Conservation (phyloP, 495 filamentous ascomycete genomes). For the Bathelium albidoporum region DNA sequence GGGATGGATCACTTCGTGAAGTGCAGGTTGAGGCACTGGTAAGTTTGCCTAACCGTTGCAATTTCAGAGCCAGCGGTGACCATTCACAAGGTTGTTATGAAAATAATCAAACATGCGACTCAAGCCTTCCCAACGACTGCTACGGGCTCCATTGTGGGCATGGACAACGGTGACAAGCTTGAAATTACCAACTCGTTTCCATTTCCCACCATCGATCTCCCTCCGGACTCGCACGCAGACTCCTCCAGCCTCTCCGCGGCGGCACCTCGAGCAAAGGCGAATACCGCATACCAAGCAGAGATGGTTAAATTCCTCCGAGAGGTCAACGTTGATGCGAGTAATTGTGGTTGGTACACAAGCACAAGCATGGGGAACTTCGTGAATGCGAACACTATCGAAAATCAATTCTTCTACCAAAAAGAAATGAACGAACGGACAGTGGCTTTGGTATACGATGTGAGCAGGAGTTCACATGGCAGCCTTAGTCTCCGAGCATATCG, state of each 20-base stretch:
- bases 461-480: slow-evolving; percentile 82
- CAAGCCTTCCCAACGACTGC: slow-evolving; percentile 78
- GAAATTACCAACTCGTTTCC: slow-evolving; percentile 92
- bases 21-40: slow-evolving; percentile 82
- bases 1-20: slow-evolving; percentile 30
- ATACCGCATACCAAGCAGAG: slow-evolving; percentile 81
- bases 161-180: slow-evolving; percentile 67
- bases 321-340: slow-evolving; percentile 97
- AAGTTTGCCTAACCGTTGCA: slow-evolving; percentile 20
- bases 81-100: slow-evolving; percentile 71
- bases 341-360: slow-evolving; percentile 96
- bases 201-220: slow-evolving; percentile 77
- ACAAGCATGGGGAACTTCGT: slow-evolving; percentile 98
- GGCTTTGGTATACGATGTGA: slow-evolving; percentile 90
- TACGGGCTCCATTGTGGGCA: slow-evolving; percentile 82
- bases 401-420: slow-evolving; percentile 94
- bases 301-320: slow-evolving; percentile 95
- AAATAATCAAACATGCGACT: slow-evolving; percentile 88
- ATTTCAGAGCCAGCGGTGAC: slow-evolving; percentile 11
- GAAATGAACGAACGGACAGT: slow-evolving; percentile 85
- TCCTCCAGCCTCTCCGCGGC: slow-evolving; percentile 70
- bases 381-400: slow-evolving; percentile 90
- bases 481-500: slow-evolving; percentile 85
- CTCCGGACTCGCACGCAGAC: slow-evolving; percentile 32
- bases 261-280: slow-evolving; percentile 84